phyloP scores from a whole-genome alignment of 1,284 basidiomycete species.

The Phellopilus nigrolimitatus region DNA sequence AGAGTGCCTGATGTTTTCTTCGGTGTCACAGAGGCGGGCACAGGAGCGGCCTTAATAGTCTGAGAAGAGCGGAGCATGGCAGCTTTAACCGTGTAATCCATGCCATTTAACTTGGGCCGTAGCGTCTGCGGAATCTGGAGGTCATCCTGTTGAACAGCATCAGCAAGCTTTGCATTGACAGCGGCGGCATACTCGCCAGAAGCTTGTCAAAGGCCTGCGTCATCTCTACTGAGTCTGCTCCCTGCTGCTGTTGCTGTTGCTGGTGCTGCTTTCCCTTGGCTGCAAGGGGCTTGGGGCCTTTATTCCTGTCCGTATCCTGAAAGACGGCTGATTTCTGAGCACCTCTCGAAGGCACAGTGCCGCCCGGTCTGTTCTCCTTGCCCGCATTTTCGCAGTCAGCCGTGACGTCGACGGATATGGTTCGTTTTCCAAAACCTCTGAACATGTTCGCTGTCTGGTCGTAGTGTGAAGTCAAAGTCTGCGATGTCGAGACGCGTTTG shows the following conservation, averaged over 20 bases:
- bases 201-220: constrained; percentile 69
- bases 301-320: constrained; percentile 13
- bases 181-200: constrained; percentile 42
- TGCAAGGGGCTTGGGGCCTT: background rate
- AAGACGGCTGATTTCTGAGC: constrained; percentile 5
- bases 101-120: constrained; percentile 68
- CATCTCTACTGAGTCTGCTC: constrained; percentile 29
- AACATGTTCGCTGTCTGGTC: constrained; percentile 17
- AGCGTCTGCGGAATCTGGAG: constrained; percentile 77
- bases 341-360: background rate
- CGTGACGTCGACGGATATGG: constrained; percentile 2
- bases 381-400: constrained; percentile 3
- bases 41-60: constrained; percentile 46
- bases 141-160: constrained; percentile 53
- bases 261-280: background rate
- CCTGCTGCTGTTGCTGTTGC: too few species aligned
- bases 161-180: background rate
- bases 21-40: constrained; percentile 30
- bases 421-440: constrained; percentile 17
- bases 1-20: constrained; percentile 35
- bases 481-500: background rate
- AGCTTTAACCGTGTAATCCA: constrained; percentile 80
- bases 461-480: background rate
- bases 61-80: constrained; percentile 87
- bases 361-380: constrained; percentile 16